Evolutionary conservation across 768 basidiomycete species (phyloP), one percentile per base, ranked within the genome.

Genomic region (Suillus subluteus): DNA sequence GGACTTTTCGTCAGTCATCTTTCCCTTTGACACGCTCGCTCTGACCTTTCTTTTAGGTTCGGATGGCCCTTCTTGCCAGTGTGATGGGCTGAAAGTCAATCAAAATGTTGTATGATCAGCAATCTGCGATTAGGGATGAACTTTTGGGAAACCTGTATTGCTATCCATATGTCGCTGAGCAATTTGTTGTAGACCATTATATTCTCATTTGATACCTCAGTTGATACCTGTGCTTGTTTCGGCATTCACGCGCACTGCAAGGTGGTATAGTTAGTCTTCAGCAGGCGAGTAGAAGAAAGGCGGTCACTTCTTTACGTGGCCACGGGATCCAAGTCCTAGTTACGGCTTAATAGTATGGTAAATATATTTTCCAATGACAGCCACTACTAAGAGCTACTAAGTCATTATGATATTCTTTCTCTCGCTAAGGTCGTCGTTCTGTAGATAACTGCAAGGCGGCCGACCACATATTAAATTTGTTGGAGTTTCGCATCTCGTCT

Each of bases 1-100:
- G 97, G 97, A 56, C 91, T 98, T 68, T 99, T 95, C 75, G 96
- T 98, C 74, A 76, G 96, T 88, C 12, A n/a, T n/a, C 2, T 26
- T 54, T 62, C 21, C 40, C 30, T 40, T 64, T 23, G 58, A 23
- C 30, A 26, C 13, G 61, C 46, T 61, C 62, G 41, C 40, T 46
- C 65, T 67, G 5, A 9, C 37, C 8, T 46, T 41, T 5, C 23
- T 50, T 35, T 73, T 26, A 50, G 90, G 85, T 91, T 71, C 88
- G 91, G 52, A 93, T 93, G 91, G 91, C 91, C 18, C 79, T 93
- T n/a, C 83, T 93, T 16, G 84, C 88, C 11, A 88, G 90, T 70
- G 88, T 92, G 56, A 79, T 88, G 70, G 87, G 75, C 21, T 73
- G 62, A 58, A 56, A 61, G 6, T 26, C 43, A 32, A 35, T 18